Percentiles rank a stretch among this genome's conserved stretches.
phyloP scores from a whole-genome alignment of 495 filamentous ascomycete genomes.

The Saxophila tyrrhenica region DNA sequence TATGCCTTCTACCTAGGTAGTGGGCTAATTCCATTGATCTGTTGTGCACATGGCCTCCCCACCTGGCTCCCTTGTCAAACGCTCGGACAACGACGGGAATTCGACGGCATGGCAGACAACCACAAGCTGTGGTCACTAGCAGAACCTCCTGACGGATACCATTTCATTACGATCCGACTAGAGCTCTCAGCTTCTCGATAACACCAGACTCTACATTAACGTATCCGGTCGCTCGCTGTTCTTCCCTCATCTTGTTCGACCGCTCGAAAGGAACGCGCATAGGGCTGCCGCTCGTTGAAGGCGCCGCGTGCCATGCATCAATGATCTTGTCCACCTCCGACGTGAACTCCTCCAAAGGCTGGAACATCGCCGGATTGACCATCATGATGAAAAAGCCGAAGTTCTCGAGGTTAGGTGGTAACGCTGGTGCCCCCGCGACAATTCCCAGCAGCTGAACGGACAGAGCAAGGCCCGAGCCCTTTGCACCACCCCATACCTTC shows the following conservation, averaged over 20 bases:
- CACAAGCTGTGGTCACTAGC: no score
- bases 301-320: neutral
- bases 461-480: neutral
- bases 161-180: neutral
- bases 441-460: neutral
- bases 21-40: no score
- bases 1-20: no score
- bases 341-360: neutral
- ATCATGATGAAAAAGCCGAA: neutral
- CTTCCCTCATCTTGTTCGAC: neutral
- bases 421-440: neutral
- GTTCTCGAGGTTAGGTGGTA: neutral
- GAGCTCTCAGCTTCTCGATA: neutral
- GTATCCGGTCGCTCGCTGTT: neutral
- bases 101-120: no score
- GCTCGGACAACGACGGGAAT: no score
- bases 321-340: neutral
- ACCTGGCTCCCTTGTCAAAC: no score
- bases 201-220: neutral
- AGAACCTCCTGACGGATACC: neutral
- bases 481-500: neutral
- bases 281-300: neutral
- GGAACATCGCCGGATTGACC: neutral
- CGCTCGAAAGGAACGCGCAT: neutral
- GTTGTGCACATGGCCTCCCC: no score